Evolutionary conservation across 2,329 filamentous ascomycete genomes (phyloP), one percentile per base, ranked within the genome.

Genomic region (Raffaelea ambrosiae): DNA sequence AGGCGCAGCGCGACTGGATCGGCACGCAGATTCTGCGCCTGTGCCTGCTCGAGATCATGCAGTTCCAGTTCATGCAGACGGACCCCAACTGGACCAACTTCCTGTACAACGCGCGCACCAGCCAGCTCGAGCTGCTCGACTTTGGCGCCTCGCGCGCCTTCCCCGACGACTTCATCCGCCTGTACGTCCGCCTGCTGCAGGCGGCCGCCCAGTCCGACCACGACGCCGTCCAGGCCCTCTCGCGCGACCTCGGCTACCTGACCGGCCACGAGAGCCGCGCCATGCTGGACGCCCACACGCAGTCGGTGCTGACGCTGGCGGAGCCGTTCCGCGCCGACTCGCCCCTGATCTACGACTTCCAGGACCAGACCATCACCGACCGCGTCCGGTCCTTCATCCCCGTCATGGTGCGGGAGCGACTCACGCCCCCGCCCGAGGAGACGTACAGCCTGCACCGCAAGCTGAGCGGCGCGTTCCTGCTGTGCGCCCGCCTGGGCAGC

Each of bases 1-100:
- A 97, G 62, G 73, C 80, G 44, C 88, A 97, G 64, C 82, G 84
- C 51, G 89, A 98, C 69, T 96, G 90, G 88, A 95, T 98, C 59
- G 93, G 93, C 46, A 93, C 88, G 1, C 87, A 97, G 59, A 87
- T 97, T 55, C 77, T 97, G 46, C 86, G 89, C 4, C 81, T 98
- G 11, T 97, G 89, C 62, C 76, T 97, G 36, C 84, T 90, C 50
- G 93, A 97, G 68, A 91, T 97, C 57, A 84, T 84, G 54, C 88
- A 95, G 66, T 97, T 96, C 77, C 83, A 76, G 51, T 97, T 95
- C 70, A 98, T 98, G 93, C 93, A 98, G 69, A 98, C 93, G 5
- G 93, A 98, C 62, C 93, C 93, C 38, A 98, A 98, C 72, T 98
- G 93, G 93, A 97, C 91, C 31, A 98, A 98, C 66, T 98, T 98